Percentiles rank a stretch among this genome's conserved stretches.
Evolutionary conservation across 257 asterid genomes (phyloP).

Genomic region (Penstemon barbatus): DNA sequence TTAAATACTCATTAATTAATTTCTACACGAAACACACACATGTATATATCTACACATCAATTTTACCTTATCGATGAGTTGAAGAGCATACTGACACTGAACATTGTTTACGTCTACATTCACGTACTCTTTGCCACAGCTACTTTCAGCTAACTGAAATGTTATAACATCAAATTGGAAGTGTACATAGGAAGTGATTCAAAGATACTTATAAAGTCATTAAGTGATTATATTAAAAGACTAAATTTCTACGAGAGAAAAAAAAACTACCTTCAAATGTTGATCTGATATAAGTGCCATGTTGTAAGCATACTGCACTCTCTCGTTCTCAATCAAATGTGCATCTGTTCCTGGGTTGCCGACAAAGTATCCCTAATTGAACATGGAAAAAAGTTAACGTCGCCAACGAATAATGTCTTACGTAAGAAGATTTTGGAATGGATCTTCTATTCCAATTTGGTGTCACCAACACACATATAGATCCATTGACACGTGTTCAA

Average conservation of each 20-base stretch:
- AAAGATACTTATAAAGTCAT: neutral
- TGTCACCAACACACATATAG: neutral
- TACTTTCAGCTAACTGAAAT: conserved; percentile 20
- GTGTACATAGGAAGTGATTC: neutral
- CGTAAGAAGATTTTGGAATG: no score
- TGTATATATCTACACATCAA: neutral
- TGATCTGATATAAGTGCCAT: conserved; percentile 39
- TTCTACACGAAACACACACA: neutral
- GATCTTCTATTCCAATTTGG: no score
- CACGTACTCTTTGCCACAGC: conserved; percentile 23
- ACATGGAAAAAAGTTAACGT: neutral
- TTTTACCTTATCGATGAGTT: conserved; percentile 17
- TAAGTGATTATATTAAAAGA: neutral
- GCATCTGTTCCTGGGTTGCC: conserved; percentile 36
- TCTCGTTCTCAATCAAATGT: conserved; percentile 1
- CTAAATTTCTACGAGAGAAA: no score
- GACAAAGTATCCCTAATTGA: conserved; percentile 38
- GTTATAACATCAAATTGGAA: neutral
- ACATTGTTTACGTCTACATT: conserved; percentile 26
- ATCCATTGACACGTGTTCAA: no score
- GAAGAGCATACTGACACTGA: conserved; percentile 28
- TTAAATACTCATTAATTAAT: neutral
- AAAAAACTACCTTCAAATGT: conserved; percentile 31
- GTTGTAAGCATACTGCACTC: conserved; percentile 33
- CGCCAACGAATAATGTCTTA: neutral